Percentiles rank a stretch among this genome's conserved stretches.
phyloP scores from a whole-genome alignment of 1,284 basidiomycete species.

The Cerrena zonata region DNA sequence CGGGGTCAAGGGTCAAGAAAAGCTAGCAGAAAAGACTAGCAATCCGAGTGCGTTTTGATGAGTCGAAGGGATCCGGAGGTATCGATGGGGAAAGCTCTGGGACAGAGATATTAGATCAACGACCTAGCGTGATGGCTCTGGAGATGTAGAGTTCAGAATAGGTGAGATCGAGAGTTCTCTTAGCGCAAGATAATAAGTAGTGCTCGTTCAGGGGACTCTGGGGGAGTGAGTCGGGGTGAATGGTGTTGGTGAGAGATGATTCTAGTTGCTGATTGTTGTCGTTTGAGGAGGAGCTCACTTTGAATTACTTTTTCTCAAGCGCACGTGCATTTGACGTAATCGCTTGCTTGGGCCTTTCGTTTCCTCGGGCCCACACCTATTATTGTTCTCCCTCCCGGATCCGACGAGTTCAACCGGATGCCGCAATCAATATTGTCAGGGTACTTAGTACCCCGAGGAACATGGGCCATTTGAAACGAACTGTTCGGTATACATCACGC shows the following conservation, averaged over 20 bases:
- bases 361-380: too few species aligned
- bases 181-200: not conserved
- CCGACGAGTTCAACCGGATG: too few species aligned
- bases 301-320: not conserved
- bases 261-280: not conserved
- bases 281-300: not conserved
- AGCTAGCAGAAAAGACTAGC: not conserved
- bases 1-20: not conserved
- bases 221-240: not conserved
- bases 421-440: too few species aligned
- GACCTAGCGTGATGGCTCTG: not conserved
- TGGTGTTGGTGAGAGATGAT: not conserved
- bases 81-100: not conserved
- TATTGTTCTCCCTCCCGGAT: too few species aligned
- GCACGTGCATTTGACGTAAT: not conserved
- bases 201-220: too few species aligned
- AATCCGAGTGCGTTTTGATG: too few species aligned
- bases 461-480: too few species aligned
- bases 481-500: too few species aligned
- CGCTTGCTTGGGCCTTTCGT: not conserved
- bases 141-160: not conserved
- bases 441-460: too few species aligned
- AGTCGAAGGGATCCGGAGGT: not conserved
- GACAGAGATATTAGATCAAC: not conserved
- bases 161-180: not conserved